Evolutionary conservation across 805 yeast genomes (phyloP).

Genomic region (Jamesozyma rosinii): DNA sequence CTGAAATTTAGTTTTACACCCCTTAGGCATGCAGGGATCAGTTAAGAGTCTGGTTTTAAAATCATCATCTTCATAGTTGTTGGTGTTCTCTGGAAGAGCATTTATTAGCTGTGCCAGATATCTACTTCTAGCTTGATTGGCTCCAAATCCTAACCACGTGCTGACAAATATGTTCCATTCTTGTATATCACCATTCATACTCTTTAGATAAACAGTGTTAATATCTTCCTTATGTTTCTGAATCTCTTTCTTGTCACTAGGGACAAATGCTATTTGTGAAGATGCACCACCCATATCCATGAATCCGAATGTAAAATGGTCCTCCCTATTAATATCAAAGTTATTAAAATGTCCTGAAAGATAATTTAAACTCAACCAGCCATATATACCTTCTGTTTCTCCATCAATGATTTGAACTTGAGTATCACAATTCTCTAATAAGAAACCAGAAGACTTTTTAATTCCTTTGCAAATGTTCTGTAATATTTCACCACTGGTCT

Average conservation of each 20-base stretch:
- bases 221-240: constrained; percentile 64
- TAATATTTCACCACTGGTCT: constrained; percentile 46
- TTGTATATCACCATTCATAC: constrained; percentile 59
- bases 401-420: constrained; percentile 88
- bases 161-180: constrained; percentile 84
- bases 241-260: constrained; percentile 52
- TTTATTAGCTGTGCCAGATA: constrained; percentile 51
- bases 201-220: constrained; percentile 54
- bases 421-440: constrained; percentile 45
- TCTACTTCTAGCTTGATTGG: constrained; percentile 80
- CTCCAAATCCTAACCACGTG: constrained; percentile 97
- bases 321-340: constrained; percentile 30
- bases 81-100: constrained; percentile 40
- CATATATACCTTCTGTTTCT: constrained; percentile 87
- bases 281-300: constrained; percentile 99
- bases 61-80: constrained; percentile 39
- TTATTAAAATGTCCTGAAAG: constrained; percentile 55
- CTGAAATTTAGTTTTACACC: constrained; percentile 42
- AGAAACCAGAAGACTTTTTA: constrained; percentile 46
- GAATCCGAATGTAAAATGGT: constrained; percentile 69
- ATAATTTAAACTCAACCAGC: constrained; percentile 91
- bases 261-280: constrained; percentile 90
- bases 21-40: constrained; percentile 79
- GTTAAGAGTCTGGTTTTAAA: constrained; percentile 32
- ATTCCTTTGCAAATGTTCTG: constrained; percentile 52